Base-by-base conservation (phyloP, 306 rosid species). In the Medicago ruthenica region DNA sequence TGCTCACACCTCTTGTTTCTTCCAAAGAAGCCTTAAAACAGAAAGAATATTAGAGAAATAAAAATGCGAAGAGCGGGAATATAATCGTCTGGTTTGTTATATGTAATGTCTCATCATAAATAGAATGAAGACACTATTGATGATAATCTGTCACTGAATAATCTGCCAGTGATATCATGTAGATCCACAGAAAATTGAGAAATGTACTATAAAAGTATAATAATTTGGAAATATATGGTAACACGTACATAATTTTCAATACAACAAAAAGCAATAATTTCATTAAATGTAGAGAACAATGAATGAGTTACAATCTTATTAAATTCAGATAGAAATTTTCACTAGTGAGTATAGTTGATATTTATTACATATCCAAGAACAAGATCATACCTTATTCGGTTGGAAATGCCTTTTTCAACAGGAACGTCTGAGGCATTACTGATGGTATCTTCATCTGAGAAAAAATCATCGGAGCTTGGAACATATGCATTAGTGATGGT, bases 321-420 rank as follows among this genome's bases (percentile, higher is more conserved):
- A 67, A 75, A 27, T 41, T 69, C 39, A 34, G 64, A 76, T n/a
- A 63, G 39, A 53, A 13, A 42, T 7, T 54, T 47, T 18, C 39
- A 50, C 12, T 61, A 20, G 9, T 53, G 70, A 76, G 41, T 40
- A 41, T 62, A 42, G 27, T 5, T 31, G 42, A 81, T 62, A 42
- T 62, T 70, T 53, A 39, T 60, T 57, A 66, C 40, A 15, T 58
- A 54, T 57, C 64, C 68, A 39, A 51, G 69, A 79, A 71, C 6
- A 81, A 70, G 22, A 71, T 18, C 18, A 67, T 66, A 95, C 97
- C 96, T 88, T 73, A 81, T 80, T 8, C 42, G 68, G 50, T 63
- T 44, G 44, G 83, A 64, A 67, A 75, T 58, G 17, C 59, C 57
- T 74, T 85, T 80, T 8, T 44, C 65, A 55, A 67, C 31, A 40